Base-by-base conservation (phyloP, 768 basidiomycete species). In the Suillus decipiens region DNA sequence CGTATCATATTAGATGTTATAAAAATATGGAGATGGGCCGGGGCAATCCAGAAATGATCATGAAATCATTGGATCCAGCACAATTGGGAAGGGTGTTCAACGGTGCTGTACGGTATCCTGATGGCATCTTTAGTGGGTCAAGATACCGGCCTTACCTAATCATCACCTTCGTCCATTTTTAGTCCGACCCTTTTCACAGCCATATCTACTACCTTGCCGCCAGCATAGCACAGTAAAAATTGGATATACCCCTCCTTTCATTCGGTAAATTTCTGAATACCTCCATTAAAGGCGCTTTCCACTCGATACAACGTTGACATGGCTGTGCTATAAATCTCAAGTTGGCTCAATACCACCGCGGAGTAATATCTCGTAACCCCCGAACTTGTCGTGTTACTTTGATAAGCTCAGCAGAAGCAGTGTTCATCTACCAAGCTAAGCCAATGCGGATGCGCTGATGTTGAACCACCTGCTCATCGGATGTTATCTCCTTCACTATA, bases 311-410 rank as follows among this genome's bases (percentile, higher is more conserved):
- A n/a, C 7, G 1, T 47, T 14, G 14, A 36, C 3, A 22, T 39
- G 37, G 56, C 56, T 41, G 39, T 57, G 39, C 11, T 10, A 9
- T 0, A 17, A 17, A 57, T 41, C 39, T 39, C 3, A 19, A 31
- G 56, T 34, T n/a, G 2, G 24, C 55, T 15, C 4, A 39, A 24
- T 57, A 19, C 6, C 34, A 37, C 54, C 54, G 36, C 54, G 54
- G 54, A 56, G 22, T 2, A 39, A 24, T 11, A 19, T 41, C 39
- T 31, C 56, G 56, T 57, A 57, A 57, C 12, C 12, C 15, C 56
- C 56, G 56, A 57, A 42, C 24, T 41, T 28, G 17, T 41, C 56
- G 56, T 41, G 55, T 39, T 56, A 57, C 37, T 57, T 41, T 57
- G 56, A 57, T 57, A 57, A 57, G 56, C 39, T 57, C 39, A 8